A percentile compares a stretch with the other conserved stretches of the same genome.
These are phyloP conservation scores for Thermochaetoides thermophila DNA, from an alignment of 495 filamentous ascomycete genomes.

Conservation along the genomic window DNA sequence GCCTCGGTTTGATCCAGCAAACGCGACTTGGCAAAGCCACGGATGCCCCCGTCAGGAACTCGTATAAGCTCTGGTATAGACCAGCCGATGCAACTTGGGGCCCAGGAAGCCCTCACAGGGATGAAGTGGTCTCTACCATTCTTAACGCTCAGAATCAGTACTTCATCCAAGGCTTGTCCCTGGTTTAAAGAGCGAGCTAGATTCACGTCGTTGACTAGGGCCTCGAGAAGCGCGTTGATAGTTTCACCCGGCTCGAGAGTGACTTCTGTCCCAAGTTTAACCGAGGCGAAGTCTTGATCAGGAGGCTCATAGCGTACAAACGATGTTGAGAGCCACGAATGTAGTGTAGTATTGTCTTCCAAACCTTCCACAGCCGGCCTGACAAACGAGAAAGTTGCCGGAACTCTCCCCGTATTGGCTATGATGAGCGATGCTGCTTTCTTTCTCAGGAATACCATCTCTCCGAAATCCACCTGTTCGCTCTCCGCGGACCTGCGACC, in stretches of 20 bases:
- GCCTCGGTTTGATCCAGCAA: no score
- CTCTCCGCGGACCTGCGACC: constrained; percentile 6
- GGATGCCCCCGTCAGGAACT: constrained; percentile 64
- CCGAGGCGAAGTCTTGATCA: constrained; percentile 22
- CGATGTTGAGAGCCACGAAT: constrained; percentile 52
- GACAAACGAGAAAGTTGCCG: constrained; percentile 61
- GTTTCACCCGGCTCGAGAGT: constrained; percentile 74
- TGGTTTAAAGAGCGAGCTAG: constrained; percentile 62
- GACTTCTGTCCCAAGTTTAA: constrained; percentile 32
- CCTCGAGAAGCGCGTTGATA: constrained; percentile 48
- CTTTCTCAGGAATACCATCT: constrained; percentile 50
- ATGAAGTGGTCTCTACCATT: constrained; percentile 87
- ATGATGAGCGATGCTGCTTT: constrained; percentile 57
- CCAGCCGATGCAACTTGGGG: constrained; percentile 67
- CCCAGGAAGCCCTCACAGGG: constrained; percentile 61
- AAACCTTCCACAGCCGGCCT: constrained; percentile 41
- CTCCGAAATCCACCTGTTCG: constrained; percentile 60
- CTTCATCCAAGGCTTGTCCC: constrained; percentile 56
- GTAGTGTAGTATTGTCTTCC: constrained; percentile 20
- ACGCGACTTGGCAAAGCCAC: constrained; percentile 27
- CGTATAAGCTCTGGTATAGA: constrained; percentile 70
- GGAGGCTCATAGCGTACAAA: constrained; percentile 35
- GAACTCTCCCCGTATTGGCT: constrained; percentile 76
- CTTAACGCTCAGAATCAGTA: constrained; percentile 75
- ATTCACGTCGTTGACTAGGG: constrained; percentile 45